Evolutionary conservation across 345 rosid species (phyloP).

Genomic region (Salix dunnii): DNA sequence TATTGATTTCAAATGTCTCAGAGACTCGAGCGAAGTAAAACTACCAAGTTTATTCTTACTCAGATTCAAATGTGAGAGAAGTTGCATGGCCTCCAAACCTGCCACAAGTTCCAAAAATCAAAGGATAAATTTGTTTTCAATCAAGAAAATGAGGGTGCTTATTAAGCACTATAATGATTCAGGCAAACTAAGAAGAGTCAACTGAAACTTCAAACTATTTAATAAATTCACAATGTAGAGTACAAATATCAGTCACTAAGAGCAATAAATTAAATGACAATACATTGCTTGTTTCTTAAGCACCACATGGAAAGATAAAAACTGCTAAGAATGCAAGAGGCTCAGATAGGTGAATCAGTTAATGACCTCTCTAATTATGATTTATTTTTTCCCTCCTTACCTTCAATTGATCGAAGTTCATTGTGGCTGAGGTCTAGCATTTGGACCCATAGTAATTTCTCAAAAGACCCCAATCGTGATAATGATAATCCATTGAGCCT

Average conservation of each 20-base stretch:
- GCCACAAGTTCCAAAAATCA: conserved; percentile 16
- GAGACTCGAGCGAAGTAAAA: conserved; percentile 69
- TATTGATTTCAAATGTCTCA: conserved; percentile 59
- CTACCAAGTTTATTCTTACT: conserved; percentile 63
- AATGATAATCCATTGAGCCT: conserved; percentile 67
- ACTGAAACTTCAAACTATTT: not conserved
- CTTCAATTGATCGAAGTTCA: conserved; percentile 79
- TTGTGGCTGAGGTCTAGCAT: conserved; percentile 85
- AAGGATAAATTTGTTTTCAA: not conserved
- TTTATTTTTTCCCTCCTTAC: conserved; percentile 20
- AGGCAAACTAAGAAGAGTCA: not conserved
- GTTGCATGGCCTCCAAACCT: conserved; percentile 84
- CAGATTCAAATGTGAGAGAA: conserved; percentile 63
- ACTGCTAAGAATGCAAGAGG: not conserved
- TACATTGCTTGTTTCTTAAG: not conserved
- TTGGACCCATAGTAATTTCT: conserved; percentile 81
- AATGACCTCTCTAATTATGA: not conserved
- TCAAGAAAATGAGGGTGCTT: not conserved
- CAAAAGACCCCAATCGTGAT: conserved; percentile 62
- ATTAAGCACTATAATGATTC: not conserved
- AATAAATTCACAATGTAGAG: not conserved
- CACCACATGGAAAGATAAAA: not conserved
- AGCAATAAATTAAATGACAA: not conserved
- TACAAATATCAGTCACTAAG: not conserved
- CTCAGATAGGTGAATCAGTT: not conserved